A percentile compares a stretch with the other conserved stretches of the same genome.
phyloP scores from a whole-genome alignment of 2,329 filamentous ascomycete species.

The Botrytis cinerea region DNA sequence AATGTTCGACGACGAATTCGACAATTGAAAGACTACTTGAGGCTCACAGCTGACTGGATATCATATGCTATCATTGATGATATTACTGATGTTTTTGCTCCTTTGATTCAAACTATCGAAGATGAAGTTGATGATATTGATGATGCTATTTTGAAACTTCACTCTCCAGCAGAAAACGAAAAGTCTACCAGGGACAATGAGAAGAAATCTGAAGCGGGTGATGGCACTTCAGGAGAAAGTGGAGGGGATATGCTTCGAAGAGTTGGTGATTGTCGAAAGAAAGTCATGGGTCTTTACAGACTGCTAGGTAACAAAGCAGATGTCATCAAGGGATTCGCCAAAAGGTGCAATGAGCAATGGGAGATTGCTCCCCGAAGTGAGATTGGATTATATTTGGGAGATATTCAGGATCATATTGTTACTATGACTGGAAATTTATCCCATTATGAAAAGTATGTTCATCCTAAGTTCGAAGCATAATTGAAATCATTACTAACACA shows the following conservation, averaged over 20 bases:
- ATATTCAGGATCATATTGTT: slow-evolving; percentile 98
- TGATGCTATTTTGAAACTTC: slow-evolving; percentile 81
- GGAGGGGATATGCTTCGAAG: slow-evolving; percentile 84
- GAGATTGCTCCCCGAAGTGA: slow-evolving; percentile 92
- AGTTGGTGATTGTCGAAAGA: slow-evolving; percentile 92
- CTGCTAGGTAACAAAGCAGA: slow-evolving; percentile 96
- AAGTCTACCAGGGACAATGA: slow-evolving; percentile 46
- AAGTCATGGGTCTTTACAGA: slow-evolving; percentile 93
- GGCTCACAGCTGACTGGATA: slow-evolving; percentile 95
- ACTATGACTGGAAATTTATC: slow-evolving; percentile 97
- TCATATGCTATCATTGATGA: slow-evolving; percentile 98
- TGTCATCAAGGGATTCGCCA: slow-evolving; percentile 98
- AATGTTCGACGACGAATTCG: slow-evolving; percentile 93
- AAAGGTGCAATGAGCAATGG: slow-evolving; percentile 97
- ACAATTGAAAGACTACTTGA: slow-evolving; percentile 90
- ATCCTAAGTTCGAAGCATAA: no score
- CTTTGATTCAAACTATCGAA: slow-evolving; percentile 89
- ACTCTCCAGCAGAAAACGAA: slow-evolving; percentile 57
- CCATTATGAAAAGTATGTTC: slow-evolving; percentile 88
- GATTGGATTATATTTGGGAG: slow-evolving; percentile 94
- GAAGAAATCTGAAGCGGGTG: slow-evolving; percentile 50
- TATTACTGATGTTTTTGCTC: slow-evolving; percentile 94
- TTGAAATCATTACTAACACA: background rate
- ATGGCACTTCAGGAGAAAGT: slow-evolving; percentile 45
- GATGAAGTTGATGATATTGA: slow-evolving; percentile 97